Conservation (phyloP, 768 basidiomycete species). For the Russula abietina region DNA sequence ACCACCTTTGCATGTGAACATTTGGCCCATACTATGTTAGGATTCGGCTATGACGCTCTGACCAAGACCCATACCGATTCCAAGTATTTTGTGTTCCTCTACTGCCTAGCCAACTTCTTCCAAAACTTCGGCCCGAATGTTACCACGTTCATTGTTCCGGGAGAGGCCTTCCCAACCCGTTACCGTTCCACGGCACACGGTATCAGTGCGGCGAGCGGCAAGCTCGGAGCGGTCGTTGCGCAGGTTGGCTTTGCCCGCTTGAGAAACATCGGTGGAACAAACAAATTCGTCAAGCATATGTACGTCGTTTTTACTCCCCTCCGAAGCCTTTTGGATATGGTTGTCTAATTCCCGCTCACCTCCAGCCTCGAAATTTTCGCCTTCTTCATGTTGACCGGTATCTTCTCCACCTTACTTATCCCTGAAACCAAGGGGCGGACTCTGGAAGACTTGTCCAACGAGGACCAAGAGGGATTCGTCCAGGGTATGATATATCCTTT, state of each 20-base stretch:
- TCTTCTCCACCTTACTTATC: constrained; percentile 72
- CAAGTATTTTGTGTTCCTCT: constrained; percentile 73
- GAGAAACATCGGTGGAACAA: constrained; percentile 60
- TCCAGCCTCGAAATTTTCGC: constrained; percentile 75
- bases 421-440: constrained; percentile 68
- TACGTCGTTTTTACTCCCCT: constrained; percentile 32
- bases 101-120: constrained; percentile 86
- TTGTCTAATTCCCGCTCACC: constrained; percentile 4
- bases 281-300: constrained; percentile 63
- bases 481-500: constrained; percentile 22
- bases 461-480: constrained; percentile 60
- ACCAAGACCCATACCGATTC: constrained; percentile 37
- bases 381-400: constrained; percentile 80
- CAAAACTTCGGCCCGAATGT: constrained; percentile 83
- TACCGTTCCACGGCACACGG: constrained; percentile 83
- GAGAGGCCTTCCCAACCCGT: constrained; percentile 82
- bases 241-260: constrained; percentile 71
- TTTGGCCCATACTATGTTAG: constrained; percentile 31
- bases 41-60: constrained; percentile 61
- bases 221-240: constrained; percentile 75
- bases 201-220: constrained; percentile 77
- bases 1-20: too few relatives aligned
- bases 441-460: constrained; percentile 70
- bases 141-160: constrained; percentile 76
- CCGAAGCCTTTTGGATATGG: not conserved